Base-by-base conservation (phyloP, 108 stramenopile genomes). In the Licmophora abbreviata region DNA sequence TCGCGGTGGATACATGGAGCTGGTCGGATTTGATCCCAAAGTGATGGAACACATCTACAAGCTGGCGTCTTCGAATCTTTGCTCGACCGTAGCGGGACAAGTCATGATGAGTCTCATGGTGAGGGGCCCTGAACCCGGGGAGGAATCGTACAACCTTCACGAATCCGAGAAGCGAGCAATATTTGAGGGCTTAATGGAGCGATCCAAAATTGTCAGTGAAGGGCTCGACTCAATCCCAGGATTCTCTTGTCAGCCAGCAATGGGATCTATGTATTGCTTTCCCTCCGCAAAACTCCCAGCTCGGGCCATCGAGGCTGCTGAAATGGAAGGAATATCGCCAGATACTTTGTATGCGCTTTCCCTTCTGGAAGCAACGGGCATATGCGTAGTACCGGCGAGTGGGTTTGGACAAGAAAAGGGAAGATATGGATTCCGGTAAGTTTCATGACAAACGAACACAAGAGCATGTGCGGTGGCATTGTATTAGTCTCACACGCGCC, bases 191-290 rank as follows among this genome's bases (percentile, higher is more conserved):
- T 58, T 90, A 28, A 68, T 66, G 47, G 60, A 74, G 9, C 80
- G 97, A 24, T 85, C 95, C 6, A 67, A 56, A 44, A 53, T 69
- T 28, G 65, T 98, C 27, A 80, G 72, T 34, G 63, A 77, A 15
- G 94, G 92, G 14, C 73, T 99, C 41, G 89, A 96, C 61, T 49
- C 43, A 17, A 76, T 96, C 50, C 78, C 86, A 10, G 98, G 98
- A 25, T 85, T 99, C 43, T 61, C 71, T 11, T 99, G 98, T 58
- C 69, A 88, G 44, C 78, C 80, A 52, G 85, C 93, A 10, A 81
- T 95, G 34, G 98, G 96, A 1, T 92, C 95, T 34, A 91, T 99
- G 92, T 99, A 99, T 73, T 83, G 83, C 42, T 99, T 99, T 58
- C 97, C 97, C 0, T 60, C 56, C 24, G 82, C 97, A 15, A 36